A percentile compares a stretch with the other conserved stretches of the same genome.
phyloP scores from a whole-genome alignment of 2,329 filamentous ascomycete genomes.

The Epichloe brachyelytri region DNA sequence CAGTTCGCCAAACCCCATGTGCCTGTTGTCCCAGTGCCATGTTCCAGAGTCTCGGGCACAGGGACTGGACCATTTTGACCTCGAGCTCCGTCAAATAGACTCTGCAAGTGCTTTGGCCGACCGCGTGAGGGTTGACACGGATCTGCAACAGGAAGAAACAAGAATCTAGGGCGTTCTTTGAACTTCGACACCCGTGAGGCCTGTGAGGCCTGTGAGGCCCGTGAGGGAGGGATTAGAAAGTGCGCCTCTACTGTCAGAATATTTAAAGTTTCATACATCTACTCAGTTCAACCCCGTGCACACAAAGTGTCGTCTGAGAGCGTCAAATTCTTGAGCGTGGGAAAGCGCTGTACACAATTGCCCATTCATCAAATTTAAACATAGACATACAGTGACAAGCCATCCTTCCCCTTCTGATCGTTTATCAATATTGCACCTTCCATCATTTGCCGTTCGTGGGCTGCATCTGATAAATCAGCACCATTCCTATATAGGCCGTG shows the following conservation, averaged over 20 bases:
- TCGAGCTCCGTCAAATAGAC: constrained; percentile 21
- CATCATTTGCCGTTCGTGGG: neutral
- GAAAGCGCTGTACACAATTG: neutral
- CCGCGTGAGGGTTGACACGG: constrained; percentile 10
- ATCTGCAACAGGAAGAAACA: constrained; percentile 20
- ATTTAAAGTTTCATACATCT: too few species aligned
- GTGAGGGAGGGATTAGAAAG: neutral
- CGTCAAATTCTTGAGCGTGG: neutral
- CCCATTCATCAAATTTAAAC: neutral
- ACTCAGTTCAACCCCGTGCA: too few species aligned
- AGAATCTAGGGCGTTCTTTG: constrained; percentile 14
- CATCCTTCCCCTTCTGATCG: neutral
- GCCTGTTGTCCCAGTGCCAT: constrained; percentile 16
- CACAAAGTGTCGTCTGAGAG: neutral
- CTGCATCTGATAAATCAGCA: neutral
- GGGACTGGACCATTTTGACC: constrained; percentile 14
- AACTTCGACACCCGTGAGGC: neutral
- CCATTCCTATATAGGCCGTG: neutral
- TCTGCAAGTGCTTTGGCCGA: constrained; percentile 9
- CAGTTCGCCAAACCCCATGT: constrained; percentile 9
- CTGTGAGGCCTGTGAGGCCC: neutral
- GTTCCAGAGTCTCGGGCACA: constrained; percentile 3
- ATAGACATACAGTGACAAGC: neutral
- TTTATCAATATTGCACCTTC: neutral
- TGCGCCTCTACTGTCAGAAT: too few species aligned